phyloP scores from a whole-genome alignment of 1,284 basidiomycete species.

The Cronartium ribicola region DNA sequence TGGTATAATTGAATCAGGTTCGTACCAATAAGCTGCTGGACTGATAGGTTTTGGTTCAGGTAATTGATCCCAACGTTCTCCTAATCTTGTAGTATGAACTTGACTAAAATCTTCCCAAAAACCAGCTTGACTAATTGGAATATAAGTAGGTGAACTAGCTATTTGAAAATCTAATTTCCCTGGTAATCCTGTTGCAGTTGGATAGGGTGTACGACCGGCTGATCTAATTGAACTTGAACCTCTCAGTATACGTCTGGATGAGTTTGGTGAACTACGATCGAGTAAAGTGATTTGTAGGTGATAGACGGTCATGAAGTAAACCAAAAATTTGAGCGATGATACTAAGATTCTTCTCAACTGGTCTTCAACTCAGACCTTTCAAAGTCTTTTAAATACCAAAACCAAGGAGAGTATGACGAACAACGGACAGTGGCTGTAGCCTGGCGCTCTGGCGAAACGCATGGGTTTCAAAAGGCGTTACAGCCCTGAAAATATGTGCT shows the following conservation, averaged over 20 bases:
- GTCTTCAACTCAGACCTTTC: no score
- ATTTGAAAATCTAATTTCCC: conserved; percentile 37
- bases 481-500: no score
- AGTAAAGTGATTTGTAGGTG: conserved; percentile 35
- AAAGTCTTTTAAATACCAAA: no score
- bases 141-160: conserved; percentile 21
- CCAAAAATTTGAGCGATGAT: no score
- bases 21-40: conserved; percentile 36
- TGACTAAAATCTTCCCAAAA: conserved; percentile 39
- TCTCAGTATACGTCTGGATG: conserved; percentile 29
- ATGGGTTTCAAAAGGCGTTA: no score
- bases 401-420: no score
- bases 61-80: conserved; percentile 37
- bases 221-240: conserved; percentile 27
- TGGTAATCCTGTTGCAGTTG: conserved; percentile 33
- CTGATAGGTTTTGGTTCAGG: conserved; percentile 14
- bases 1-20: conserved; percentile 30
- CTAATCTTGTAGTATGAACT: conserved; percentile 26
- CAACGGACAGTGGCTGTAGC: no score
- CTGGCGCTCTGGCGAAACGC: no score
- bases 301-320: conserved; percentile 29
- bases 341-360: no score
- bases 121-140: conserved; percentile 20
- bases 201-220: conserved; percentile 35
- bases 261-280: conserved; percentile 26